Percentiles rank a stretch among this genome's conserved stretches.
These are phyloP conservation scores for Dactylis glomerata DNA, from an alignment of 176 grass and related monocot genomes.

Conservation along the genomic window DNA sequence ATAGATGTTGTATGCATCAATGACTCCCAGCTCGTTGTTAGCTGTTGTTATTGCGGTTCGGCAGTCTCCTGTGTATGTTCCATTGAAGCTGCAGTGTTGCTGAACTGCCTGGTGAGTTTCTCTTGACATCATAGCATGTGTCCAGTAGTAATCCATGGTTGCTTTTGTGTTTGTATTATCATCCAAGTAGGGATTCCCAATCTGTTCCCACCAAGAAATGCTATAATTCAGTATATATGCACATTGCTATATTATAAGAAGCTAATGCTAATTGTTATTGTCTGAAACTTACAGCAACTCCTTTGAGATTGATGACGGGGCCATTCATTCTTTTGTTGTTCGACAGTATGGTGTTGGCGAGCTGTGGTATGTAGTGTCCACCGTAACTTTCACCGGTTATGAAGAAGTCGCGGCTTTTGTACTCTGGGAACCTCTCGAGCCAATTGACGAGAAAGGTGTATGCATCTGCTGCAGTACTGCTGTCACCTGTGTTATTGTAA, in stretches of 20 bases:
- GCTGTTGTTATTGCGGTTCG: constrained; percentile 15
- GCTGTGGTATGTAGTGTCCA: constrained; percentile 61
- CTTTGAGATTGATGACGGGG: constrained; percentile 42
- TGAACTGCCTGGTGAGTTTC: constrained; percentile 32
- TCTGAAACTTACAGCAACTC: constrained; percentile 42
- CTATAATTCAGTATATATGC: constrained; percentile 11
- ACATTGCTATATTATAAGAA: background rate
- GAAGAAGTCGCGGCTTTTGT: constrained; percentile 42
- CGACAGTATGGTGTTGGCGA: constrained; percentile 43
- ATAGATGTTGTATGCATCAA: constrained; percentile 39
- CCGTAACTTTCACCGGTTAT: constrained; percentile 59
- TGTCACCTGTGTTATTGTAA: constrained; percentile 41
- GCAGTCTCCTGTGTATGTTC: constrained; percentile 25
- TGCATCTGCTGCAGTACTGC: constrained; percentile 33
- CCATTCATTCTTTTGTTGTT: constrained; percentile 32
- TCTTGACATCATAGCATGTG: constrained; percentile 58
- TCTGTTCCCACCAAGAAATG: constrained; percentile 16
- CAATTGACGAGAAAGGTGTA: constrained; percentile 62
- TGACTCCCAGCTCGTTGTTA: constrained; percentile 16
- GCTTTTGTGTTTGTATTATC: constrained; percentile 37
- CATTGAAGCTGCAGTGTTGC: constrained; percentile 45
- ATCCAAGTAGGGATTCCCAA: constrained; percentile 52
- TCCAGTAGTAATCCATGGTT: constrained; percentile 48
- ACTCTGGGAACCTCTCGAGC: constrained; percentile 56
- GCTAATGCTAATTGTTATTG: background rate